Percentiles rank a stretch among this genome's conserved stretches.
These are phyloP conservation scores for Colletotrichum tabaci DNA, from an alignment of 2,329 filamentous ascomycete species.

Conservation along the genomic window DNA sequence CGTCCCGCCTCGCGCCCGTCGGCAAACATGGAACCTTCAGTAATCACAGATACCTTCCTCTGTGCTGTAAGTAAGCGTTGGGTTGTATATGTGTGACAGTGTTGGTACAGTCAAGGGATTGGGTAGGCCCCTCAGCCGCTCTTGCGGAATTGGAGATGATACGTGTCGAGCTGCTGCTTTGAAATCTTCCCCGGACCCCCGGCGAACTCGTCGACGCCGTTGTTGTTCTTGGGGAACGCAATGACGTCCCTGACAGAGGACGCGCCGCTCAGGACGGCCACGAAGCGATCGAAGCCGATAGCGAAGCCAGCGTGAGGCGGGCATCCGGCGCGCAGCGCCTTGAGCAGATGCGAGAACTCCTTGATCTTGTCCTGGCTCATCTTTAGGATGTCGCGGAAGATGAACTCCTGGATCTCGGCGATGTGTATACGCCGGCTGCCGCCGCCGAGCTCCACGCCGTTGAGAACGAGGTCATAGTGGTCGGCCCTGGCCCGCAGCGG, in stretches of 20 bases:
- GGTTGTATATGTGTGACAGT: neutral
- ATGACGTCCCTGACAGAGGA: slow-evolving; percentile 92
- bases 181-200: slow-evolving; percentile 81
- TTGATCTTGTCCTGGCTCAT: slow-evolving; percentile 80
- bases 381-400: slow-evolving; percentile 87
- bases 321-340: slow-evolving; percentile 87
- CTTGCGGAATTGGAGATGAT: slow-evolving; percentile 57
- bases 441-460: slow-evolving; percentile 94
- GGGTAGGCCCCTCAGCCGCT: neutral
- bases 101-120: neutral
- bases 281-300: slow-evolving; percentile 89
- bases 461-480: slow-evolving; percentile 96
- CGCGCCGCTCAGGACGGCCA: slow-evolving; percentile 83
- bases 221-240: slow-evolving; percentile 95
- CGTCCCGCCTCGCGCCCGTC: neutral
- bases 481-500: slow-evolving; percentile 84
- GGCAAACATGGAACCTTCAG: neutral
- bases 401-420: slow-evolving; percentile 84
- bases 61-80: neutral
- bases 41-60: too few species aligned
- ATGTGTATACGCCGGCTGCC: slow-evolving; percentile 94
- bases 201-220: slow-evolving; percentile 88
- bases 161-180: slow-evolving; percentile 65
- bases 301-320: slow-evolving; percentile 96
- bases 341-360: slow-evolving; percentile 88